Evolutionary conservation across 768 basidiomycete species (phyloP).

Genomic region (Rhodocollybia butyracea): DNA sequence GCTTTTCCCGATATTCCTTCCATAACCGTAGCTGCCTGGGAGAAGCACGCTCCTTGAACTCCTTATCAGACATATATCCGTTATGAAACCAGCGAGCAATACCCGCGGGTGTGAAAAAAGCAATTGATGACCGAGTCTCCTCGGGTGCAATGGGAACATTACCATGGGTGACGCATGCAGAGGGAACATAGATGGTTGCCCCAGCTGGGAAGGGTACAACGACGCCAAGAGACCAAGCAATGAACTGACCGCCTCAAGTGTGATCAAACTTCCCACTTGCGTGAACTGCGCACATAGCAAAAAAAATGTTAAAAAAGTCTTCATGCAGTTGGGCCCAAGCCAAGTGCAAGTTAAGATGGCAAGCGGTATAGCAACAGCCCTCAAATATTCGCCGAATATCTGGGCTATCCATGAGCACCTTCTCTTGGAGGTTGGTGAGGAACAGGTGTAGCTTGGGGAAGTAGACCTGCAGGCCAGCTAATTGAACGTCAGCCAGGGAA

Average conservation of each 20-base stretch:
- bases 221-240: neutral
- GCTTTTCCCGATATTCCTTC: neutral
- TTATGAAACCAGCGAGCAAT: neutral
- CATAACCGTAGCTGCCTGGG: neutral
- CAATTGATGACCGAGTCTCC: neutral
- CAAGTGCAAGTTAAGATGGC: neutral
- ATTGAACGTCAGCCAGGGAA: neutral
- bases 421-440: neutral
- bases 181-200: constrained; percentile 12
- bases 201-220: constrained; percentile 13
- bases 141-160: constrained; percentile 9
- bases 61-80: too few species aligned
- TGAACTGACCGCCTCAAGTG: neutral
- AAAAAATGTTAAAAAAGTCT: neutral
- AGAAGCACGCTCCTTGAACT: neutral
- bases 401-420: neutral
- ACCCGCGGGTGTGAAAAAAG: neutral
- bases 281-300: neutral
- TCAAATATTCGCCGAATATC: neutral
- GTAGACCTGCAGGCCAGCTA: neutral
- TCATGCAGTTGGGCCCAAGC: neutral
- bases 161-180: constrained; percentile 5
- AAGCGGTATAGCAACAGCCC: neutral
- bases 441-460: neutral
- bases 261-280: neutral